Conservation (phyloP, 495 filamentous ascomycete species). For the Zalerion maritima region DNA sequence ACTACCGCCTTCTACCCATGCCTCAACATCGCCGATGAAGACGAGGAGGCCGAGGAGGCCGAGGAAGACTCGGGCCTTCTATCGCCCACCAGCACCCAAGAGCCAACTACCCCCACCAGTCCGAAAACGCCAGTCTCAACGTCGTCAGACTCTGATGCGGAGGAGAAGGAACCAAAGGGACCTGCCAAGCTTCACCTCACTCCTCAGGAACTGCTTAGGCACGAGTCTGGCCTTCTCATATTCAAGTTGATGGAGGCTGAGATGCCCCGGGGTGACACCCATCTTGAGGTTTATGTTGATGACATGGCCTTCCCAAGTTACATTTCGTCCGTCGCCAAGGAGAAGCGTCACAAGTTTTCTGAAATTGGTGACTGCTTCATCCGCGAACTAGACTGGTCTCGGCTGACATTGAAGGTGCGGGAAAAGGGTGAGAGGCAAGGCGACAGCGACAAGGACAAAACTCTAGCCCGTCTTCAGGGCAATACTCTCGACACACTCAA, state of each 20-base stretch:
- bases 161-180: conserved; percentile 41
- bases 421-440: conserved; percentile 60
- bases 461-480: conserved; percentile 69
- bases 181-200: conserved; percentile 64
- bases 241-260: conserved; percentile 88
- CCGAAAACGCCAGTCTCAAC: conserved; percentile 14
- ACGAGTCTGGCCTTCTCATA: conserved; percentile 85
- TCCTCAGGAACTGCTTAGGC: conserved; percentile 61
- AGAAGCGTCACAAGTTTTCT: conserved; percentile 52
- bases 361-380: conserved; percentile 94
- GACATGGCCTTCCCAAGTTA: conserved; percentile 89
- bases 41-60: conserved; percentile 64
- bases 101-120: conserved; percentile 13
- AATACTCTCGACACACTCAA: conserved; percentile 75
- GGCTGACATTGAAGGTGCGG: conserved; percentile 72
- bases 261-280: conserved; percentile 56
- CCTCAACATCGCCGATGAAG: conserved; percentile 76
- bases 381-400: conserved; percentile 88
- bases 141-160: conserved; percentile 18
- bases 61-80: conserved; percentile 17
- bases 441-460: conserved; percentile 52
- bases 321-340: conserved; percentile 55
- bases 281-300: conserved; percentile 84
- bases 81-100: conserved; percentile 9
- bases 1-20: conserved; percentile 83